Percentiles rank a stretch among this genome's conserved stretches.
Conservation (phyloP, 345 rosid species). For the Eucalyptus melliodora region DNA sequence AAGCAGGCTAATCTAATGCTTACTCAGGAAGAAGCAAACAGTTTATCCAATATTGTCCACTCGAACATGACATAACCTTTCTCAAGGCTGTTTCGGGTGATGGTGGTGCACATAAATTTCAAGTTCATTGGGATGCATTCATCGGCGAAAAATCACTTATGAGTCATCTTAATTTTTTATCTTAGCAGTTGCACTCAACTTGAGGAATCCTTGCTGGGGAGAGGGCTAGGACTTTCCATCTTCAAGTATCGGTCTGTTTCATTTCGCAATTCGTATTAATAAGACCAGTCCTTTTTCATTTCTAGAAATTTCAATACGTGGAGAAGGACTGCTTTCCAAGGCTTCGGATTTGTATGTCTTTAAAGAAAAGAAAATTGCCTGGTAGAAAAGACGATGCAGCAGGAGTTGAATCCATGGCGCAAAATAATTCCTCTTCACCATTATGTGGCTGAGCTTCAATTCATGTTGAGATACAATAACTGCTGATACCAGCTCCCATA, state of each 20-base stretch:
- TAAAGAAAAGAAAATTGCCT: background rate
- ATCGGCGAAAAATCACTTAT: background rate
- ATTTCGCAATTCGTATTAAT: background rate
- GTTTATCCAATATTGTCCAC: slow-evolving; percentile 80
- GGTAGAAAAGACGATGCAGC: background rate
- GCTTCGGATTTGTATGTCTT: background rate
- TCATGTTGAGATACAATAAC: background rate
- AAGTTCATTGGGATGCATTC: background rate
- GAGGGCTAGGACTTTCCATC: slow-evolving; percentile 84
- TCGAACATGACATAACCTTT: slow-evolving; percentile 94
- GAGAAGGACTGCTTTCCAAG: background rate
- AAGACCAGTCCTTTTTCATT: background rate
- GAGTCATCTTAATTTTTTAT: background rate
- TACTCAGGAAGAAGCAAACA: slow-evolving; percentile 83
- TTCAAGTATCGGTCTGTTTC: slow-evolving; percentile 35
- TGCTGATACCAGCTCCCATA: background rate
- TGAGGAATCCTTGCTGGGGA: slow-evolving; percentile 90
- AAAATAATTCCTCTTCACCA: background rate
- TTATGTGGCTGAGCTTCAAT: background rate
- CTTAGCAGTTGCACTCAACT: slow-evolving; percentile 80
- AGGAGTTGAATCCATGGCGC: too few species aligned
- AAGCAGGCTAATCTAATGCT: slow-evolving; percentile 57
- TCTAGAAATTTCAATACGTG: background rate
- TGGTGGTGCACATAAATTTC: slow-evolving; percentile 23
- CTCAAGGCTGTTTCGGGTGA: slow-evolving; percentile 93